Conservation (phyloP, 1,139 yeast genomes). For the Meyerozyma athensensis region DNA sequence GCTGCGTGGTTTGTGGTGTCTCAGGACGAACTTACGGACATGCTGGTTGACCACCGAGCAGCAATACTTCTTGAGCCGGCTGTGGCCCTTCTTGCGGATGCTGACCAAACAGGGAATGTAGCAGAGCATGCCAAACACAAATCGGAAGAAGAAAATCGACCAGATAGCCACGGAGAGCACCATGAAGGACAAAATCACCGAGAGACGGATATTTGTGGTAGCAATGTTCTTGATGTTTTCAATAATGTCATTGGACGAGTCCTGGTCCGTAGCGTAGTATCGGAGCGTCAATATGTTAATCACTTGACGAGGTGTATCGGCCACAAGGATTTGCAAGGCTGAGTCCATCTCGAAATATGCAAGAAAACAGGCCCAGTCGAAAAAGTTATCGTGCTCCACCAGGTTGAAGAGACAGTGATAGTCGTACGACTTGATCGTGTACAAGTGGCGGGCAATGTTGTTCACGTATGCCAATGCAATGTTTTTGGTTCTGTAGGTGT, state of each 20-base stretch:
- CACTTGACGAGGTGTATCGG: constrained; percentile 88
- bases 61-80: constrained; percentile 53
- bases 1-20: constrained; percentile 40
- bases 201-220: constrained; percentile 54
- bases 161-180: constrained; percentile 71
- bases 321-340: constrained; percentile 60
- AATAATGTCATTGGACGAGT: constrained; percentile 40
- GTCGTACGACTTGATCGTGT: constrained; percentile 54
- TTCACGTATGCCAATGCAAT: constrained; percentile 72
- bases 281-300: constrained; percentile 72
- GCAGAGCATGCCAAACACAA: constrained; percentile 52
- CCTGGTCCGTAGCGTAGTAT: constrained; percentile 47
- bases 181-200: constrained; percentile 71
- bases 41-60: constrained; percentile 50
- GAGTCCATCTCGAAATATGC: constrained; percentile 63
- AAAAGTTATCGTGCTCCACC: constrained; percentile 60
- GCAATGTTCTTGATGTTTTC: constrained; percentile 58
- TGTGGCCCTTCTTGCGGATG: constrained; percentile 33
- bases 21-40: constrained; percentile 47
- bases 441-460: constrained; percentile 53
- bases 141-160: constrained; percentile 61
- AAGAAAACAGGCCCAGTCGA: constrained; percentile 66
- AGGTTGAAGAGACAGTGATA: constrained; percentile 70
- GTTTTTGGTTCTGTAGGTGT: constrained; percentile 54
- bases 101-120: constrained; percentile 53